Evolutionary conservation across 768 basidiomycete genomes (phyloP).

Genomic region (Rhizopogon vinicolor): DNA sequence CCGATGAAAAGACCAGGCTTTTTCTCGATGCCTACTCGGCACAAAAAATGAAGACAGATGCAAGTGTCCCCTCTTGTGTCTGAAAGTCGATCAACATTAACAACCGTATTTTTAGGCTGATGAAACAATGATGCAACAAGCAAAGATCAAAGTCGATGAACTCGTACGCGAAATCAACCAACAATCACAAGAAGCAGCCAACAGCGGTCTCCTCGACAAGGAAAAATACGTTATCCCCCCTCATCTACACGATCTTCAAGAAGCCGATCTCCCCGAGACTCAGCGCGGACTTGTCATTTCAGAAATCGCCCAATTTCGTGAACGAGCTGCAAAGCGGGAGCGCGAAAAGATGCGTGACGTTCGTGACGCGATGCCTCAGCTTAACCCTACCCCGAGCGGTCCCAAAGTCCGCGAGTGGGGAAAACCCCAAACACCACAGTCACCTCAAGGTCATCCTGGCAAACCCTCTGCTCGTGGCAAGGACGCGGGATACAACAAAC

Average conservation of each 20-base stretch:
- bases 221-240: conserved; percentile 90
- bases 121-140: conserved; percentile 56
- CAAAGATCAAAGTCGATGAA: conserved; percentile 59
- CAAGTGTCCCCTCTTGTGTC: conserved; percentile 33
- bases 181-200: conserved; percentile 69
- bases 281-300: conserved; percentile 89
- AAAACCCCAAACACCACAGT: conserved; percentile 37
- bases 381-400: conserved; percentile 51
- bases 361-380: conserved; percentile 48
- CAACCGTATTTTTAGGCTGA: conserved; percentile 47
- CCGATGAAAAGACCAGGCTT: conserved; percentile 89
- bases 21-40: conserved; percentile 84
- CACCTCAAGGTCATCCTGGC: conserved; percentile 28
- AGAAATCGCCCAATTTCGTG: conserved; percentile 95
- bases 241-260: conserved; percentile 95
- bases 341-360: conserved; percentile 85
- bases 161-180: conserved; percentile 71
- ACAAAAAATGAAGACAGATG: conserved; percentile 78
- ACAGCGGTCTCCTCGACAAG: conserved; percentile 70
- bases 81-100: background rate
- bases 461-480: conserved; percentile 52
- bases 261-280: conserved; percentile 95
- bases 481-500: conserved; percentile 69
- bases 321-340: conserved; percentile 88
- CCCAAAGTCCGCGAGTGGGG: conserved; percentile 82